Conservation (phyloP, 139 green algal species). For the Chlamydomonas incerta region DNA sequence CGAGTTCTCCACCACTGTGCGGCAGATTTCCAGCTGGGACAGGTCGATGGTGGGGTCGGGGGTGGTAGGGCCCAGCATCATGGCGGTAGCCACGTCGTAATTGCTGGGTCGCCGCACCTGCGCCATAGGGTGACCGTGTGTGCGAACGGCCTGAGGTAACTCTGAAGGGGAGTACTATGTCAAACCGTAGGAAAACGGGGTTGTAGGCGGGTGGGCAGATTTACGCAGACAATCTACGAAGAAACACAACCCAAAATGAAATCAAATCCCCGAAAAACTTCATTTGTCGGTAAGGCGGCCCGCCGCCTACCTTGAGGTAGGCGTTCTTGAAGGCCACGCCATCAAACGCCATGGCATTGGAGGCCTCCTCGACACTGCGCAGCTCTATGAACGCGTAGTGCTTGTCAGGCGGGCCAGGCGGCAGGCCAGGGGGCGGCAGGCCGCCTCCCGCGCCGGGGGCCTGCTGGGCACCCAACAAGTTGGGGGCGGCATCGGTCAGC, state of each 20-base stretch:
- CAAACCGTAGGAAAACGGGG: too few relatives aligned
- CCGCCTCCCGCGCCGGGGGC: constrained; percentile 1
- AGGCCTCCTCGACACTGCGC: constrained; percentile 81
- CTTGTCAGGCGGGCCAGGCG: constrained; percentile 59
- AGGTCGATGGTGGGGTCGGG: constrained; percentile 71
- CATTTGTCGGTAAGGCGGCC: too few relatives aligned
- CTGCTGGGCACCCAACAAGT: too few relatives aligned
- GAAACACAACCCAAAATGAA: too few relatives aligned
- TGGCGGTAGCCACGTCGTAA: constrained; percentile 75
- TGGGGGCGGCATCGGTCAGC: too few relatives aligned
- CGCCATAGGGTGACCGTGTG: too few relatives aligned
- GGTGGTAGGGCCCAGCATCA: constrained; percentile 80
- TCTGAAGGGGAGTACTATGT: too few relatives aligned
- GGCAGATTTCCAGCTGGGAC: constrained; percentile 70
- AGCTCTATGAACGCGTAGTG: constrained; percentile 83
- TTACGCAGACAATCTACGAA: too few relatives aligned
- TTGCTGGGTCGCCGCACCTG: constrained; percentile 83
- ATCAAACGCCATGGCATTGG: constrained; percentile 86
- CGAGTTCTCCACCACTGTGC: constrained; percentile 80
- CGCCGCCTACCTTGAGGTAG: constrained; percentile 77
- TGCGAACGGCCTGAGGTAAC: too few relatives aligned
- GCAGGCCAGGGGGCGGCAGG: not conserved
- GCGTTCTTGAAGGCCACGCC: constrained; percentile 67
- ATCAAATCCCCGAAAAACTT: too few relatives aligned
- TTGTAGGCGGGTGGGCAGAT: too few relatives aligned